These are phyloP conservation scores for Cercospora sp. DNA, from an alignment of 2,329 filamentous ascomycete species.

Conservation along the genomic window DNA sequence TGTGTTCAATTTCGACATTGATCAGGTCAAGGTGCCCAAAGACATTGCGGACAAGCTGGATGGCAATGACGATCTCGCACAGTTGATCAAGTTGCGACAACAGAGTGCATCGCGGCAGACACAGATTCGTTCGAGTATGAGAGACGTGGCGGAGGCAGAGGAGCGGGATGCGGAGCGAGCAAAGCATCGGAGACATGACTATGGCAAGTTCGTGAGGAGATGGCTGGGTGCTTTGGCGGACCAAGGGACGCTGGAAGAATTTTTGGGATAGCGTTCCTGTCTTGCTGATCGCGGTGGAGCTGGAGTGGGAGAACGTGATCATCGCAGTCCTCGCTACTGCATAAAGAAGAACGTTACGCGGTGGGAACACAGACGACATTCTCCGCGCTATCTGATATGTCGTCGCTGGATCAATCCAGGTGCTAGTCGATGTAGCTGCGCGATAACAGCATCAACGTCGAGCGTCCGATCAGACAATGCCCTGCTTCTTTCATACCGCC, in stretches of 20 bases:
- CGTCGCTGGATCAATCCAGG: not conserved
- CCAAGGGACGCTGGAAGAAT: conserved; percentile 57
- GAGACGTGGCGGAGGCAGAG: conserved; percentile 34
- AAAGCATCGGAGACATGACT: conserved; percentile 63
- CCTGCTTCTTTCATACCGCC: not conserved
- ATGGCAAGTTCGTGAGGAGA: conserved; percentile 59
- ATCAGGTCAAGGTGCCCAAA: conserved; percentile 35
- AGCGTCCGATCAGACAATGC: not conserved
- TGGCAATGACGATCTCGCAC: conserved; percentile 25
- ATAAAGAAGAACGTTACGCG: not conserved
- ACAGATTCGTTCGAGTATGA: conserved; percentile 11
- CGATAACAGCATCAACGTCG: not conserved
- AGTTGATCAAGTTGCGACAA: conserved; percentile 42
- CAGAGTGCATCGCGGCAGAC: conserved; percentile 47
- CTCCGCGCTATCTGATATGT: not conserved
- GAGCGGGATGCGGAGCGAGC: conserved; percentile 56
- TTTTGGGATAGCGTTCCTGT: conserved; percentile 23
- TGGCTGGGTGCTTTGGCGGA: conserved; percentile 71
- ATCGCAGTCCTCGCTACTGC: not conserved
- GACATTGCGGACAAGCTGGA: conserved; percentile 32
- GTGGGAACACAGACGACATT: not conserved
- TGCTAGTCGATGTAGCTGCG: not conserved
- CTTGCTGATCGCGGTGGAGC: not conserved
- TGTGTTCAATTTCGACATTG: conserved; percentile 38
- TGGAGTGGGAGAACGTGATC: not conserved